Evolutionary conservation across 441 rosid genomes (phyloP), one percentile per base, ranked within the genome.

Genomic region (Adansonia madagascariensis): DNA sequence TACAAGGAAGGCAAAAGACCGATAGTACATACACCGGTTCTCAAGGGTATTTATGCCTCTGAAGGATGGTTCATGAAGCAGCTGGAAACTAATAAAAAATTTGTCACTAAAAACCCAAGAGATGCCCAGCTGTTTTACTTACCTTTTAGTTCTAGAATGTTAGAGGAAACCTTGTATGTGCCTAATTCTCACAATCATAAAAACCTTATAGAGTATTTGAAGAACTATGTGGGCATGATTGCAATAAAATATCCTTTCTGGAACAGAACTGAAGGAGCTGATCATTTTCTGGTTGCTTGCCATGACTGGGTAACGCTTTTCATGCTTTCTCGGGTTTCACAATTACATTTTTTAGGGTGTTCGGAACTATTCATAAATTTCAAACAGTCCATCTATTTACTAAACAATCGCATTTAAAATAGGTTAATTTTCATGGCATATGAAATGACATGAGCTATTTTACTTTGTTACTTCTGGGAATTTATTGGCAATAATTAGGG

Each of bases 51-150:
- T 86, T 94, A 94, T 80, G 95, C 98, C 77, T 93, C 98, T 2
- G 98, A 94, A 76, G 98, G 98, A 78, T 94, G 98, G 98, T 94
- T 94, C 84, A 94, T 94, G 98, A 94, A 86, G 86, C 88, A 78
- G 70, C 80, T 94, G 77, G 86, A 91, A 82, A 77, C 86, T 66
- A 89, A 85, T 90, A 88, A 80, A 85, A 86, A 83, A 72, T 88
- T 91, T 82, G 87, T 89, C 71, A 89, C 94, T 1, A 91, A 82
- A 74, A 43, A 85, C 73, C 84, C 93, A 8, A 83, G 86, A 74
- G 88, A 86, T 63, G 98, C 98, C 73, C 97, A 94, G 80, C 80
- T 94, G 31, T 94, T 91, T 82, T 94, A 93, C 88, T 83, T 94
- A 49, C 97, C 98, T 52, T 94, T 93, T 80, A 88, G 98, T 85